Conservation (phyloP, 345 rosid genomes). For the Salix udensis region DNA sequence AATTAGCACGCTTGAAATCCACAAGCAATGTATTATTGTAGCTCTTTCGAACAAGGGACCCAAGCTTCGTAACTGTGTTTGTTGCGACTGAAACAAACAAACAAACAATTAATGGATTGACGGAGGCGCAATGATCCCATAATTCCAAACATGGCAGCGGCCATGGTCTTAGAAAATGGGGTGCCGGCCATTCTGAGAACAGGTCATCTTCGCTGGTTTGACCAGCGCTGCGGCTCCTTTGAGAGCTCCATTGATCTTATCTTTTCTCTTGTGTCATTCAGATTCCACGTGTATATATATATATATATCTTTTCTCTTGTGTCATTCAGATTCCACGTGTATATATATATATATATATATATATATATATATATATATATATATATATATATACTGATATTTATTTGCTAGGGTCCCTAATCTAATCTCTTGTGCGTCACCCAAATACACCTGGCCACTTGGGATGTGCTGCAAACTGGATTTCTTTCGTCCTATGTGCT, state of each 20-base stretch:
- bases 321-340: not conserved
- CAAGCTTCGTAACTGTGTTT: not conserved
- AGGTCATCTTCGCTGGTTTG: conserved; percentile 24
- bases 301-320: not conserved
- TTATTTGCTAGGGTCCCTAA: not conserved
- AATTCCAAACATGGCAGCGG: conserved; percentile 20
- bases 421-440: not conserved
- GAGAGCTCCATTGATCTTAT: conserved; percentile 5
- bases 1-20: no score
- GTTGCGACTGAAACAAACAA: conserved; percentile 21
- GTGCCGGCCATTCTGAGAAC: conserved; percentile 31
- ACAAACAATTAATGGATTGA: not conserved
- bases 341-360: no score
- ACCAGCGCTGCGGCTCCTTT: not conserved
- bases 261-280: not conserved
- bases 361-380: no score
- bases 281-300: not conserved
- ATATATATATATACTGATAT: not conserved
- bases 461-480: not conserved
- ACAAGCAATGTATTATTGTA: no score
- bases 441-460: not conserved
- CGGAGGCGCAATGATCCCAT: conserved; percentile 7
- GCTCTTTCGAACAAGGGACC: not conserved
- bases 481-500: not conserved
- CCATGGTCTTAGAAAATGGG: conserved; percentile 36